Evolutionary conservation across 2,329 filamentous ascomycete species (phyloP).

Genomic region (Cladophialophora immunda): DNA sequence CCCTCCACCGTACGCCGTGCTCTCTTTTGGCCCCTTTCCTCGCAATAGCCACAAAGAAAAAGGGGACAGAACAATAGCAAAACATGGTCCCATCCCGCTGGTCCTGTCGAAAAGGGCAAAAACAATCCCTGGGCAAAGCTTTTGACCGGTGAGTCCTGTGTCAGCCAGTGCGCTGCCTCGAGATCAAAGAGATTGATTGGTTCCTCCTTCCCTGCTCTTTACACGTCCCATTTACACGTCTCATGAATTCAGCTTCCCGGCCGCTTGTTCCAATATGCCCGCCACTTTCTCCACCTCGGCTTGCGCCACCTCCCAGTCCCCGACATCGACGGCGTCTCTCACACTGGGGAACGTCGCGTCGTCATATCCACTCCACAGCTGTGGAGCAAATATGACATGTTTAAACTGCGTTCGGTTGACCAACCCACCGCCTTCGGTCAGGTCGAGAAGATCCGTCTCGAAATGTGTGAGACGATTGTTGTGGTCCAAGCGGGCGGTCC

Average conservation of each 20-base stretch:
- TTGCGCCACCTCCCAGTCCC: slow-evolving; percentile 75
- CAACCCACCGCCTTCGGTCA: slow-evolving; percentile 55
- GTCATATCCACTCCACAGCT: slow-evolving; percentile 75
- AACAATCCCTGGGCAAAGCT: background rate
- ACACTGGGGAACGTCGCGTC: slow-evolving; percentile 82
- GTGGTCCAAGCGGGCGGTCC: slow-evolving; percentile 73
- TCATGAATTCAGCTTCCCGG: slow-evolving; percentile 28
- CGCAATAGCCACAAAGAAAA: background rate
- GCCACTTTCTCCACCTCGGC: slow-evolving; percentile 76
- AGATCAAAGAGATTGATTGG: background rate
- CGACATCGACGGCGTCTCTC: slow-evolving; percentile 76
- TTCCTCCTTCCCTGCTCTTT: slow-evolving; percentile 2
- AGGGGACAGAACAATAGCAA: background rate
- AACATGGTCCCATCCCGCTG: background rate
- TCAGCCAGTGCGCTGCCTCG: background rate
- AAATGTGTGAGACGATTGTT: slow-evolving; percentile 83
- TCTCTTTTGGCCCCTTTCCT: background rate
- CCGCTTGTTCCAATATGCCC: slow-evolving; percentile 69
- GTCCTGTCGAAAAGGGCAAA: background rate
- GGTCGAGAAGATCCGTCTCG: slow-evolving; percentile 82
- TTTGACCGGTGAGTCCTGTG: background rate
- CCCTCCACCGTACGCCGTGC: background rate
- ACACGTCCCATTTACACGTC: background rate
- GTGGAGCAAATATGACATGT: slow-evolving; percentile 87
- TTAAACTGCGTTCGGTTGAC: slow-evolving; percentile 87